Evolutionary conservation across 2,329 filamentous ascomycete genomes (phyloP), one percentile per base, ranked within the genome.

Genomic region (Neonectria neomacrospora): DNA sequence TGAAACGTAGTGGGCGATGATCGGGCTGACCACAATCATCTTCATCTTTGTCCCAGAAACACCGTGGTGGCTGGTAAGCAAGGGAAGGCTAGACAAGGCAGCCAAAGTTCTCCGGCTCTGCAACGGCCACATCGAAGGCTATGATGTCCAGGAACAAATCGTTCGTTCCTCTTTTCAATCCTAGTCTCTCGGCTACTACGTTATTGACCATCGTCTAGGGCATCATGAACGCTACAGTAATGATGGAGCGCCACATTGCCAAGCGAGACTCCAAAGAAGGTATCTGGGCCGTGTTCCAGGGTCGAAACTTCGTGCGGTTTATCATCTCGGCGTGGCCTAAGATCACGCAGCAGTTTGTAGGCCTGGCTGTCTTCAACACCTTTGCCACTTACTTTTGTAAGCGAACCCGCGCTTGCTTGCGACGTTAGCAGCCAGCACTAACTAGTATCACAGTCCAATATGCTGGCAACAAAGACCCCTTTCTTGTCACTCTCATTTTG

Each of bases 381-480:
- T 67, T 66, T 10, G 65, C 65, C 7, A 67, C 63, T 12, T 65
- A 65, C 12, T 67, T 67, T 28, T 67, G 59, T 63, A 26, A 32
- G 65, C 37, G n/a, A 2, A n/a, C n/a, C 1, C 1, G 0, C 5
- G 5, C 30, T 18, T 18, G 7, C 23, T 39, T 41, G 5, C 14
- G 14, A n/a, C 7, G 12, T 14, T 34, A 7, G n/a, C 2, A 28
- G 8, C 5, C 0, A 2, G 2, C 23, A 9, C 34, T 58, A 14
- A 58, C 23, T 4, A 5, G 12, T 6, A 2, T 28, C 16, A 5
- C 8, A 66, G 64, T 66, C 30, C 64, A 66, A 61, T 64, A 66
- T 14, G 59, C 63, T 1, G 65, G 65, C 16, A 65, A 63, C 28
- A 65, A 67, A 30, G 59, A 67, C 8, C 63, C 63, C 2, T 67